Base-by-base conservation (phyloP, 495 filamentous ascomycete genomes). In the Podospora didyma region DNA sequence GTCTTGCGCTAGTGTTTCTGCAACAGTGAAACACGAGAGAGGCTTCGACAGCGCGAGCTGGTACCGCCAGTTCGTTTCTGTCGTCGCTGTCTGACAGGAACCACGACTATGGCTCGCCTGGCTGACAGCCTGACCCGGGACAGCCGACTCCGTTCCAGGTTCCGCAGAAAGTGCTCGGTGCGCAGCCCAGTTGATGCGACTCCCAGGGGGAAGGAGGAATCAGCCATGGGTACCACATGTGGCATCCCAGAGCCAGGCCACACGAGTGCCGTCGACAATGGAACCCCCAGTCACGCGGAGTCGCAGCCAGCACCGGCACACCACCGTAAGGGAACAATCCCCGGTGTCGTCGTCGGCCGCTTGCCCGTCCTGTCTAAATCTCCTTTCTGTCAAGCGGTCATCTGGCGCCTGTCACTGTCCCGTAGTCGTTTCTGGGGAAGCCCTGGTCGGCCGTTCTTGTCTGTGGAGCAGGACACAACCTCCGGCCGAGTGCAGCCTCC, bases 341-440 rank as follows among this genome's bases (percentile, higher is more conserved):
- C 49, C 52, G 39, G 17, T 4, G 45, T 20, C 41, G 49, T 51
- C 49, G 45, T 54, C 58, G 58, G 63, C 49, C 54, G 20, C 60
- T 59, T 64, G 52, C 66, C 66, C 35, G 42, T 50, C 62, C 26
- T 49, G 59, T 63, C 59, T 53, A 64, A 34, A 55, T 54, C 59
- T 56, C 63, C 66, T 55, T 53, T 28, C 9, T 48, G 58, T n/a
- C 50, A 50, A 21, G 37, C 49, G 61, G 60, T 65, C 66, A 67
- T 17, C 66, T 62, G 63, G 37, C 12, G 41, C 24, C 26, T 16
- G 22, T 1, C 46, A 14, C 39, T 16, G 39, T 16, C 4, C 39
- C 39, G 39, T 42, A 14, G n/a, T 42, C 39, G 10, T 42, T 42
- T 49, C 39, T 41, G 19, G 51, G 28, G 54, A 46, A 7, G 31